These are phyloP conservation scores for Verticillium klebahnii DNA, from an alignment of 2,329 filamentous ascomycete species.

Conservation along the genomic window DNA sequence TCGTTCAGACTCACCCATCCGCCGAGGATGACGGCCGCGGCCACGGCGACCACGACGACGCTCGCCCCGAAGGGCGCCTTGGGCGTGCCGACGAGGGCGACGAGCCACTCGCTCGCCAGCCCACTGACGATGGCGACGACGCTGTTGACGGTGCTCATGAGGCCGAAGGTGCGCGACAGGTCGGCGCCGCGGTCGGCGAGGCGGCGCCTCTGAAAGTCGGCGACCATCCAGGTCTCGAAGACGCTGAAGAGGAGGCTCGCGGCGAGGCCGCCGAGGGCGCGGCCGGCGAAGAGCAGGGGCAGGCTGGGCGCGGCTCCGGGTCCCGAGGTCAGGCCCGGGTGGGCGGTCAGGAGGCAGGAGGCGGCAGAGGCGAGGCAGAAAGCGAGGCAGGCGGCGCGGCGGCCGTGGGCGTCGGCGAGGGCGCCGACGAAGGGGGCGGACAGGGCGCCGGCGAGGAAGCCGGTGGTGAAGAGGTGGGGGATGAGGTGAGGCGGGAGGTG, in stretches of 20 bases:
- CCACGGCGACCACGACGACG: slow-evolving; percentile 32
- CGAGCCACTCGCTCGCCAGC: slow-evolving; percentile 46
- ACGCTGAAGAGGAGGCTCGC: slow-evolving; percentile 54
- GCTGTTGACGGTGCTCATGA: slow-evolving; percentile 47
- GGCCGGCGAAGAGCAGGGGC: slow-evolving; percentile 43
- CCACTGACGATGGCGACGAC: slow-evolving; percentile 50
- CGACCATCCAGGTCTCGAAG: slow-evolving; percentile 59
- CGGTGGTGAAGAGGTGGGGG: slow-evolving; percentile 34
- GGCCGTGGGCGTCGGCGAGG: slow-evolving; percentile 44
- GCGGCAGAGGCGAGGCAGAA: slow-evolving; percentile 51
- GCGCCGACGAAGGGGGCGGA: slow-evolving; percentile 41
- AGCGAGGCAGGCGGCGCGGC: slow-evolving; percentile 45
- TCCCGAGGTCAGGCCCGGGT: slow-evolving; percentile 25
- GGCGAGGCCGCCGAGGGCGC: slow-evolving; percentile 49
- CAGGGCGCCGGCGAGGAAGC: slow-evolving; percentile 39
- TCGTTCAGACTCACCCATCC: slow-evolving; percentile 33
- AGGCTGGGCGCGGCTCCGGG: slow-evolving; percentile 25
- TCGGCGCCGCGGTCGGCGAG: slow-evolving; percentile 30
- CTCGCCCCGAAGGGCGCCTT: slow-evolving; percentile 42
- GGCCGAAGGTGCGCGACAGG: slow-evolving; percentile 45
- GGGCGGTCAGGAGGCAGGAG: slow-evolving; percentile 38
- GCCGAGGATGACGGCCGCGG: slow-evolving; percentile 37
- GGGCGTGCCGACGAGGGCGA: slow-evolving; percentile 39
- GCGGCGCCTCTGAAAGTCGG: slow-evolving; percentile 42
- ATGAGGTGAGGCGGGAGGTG: slow-evolving; percentile 21